Percentiles rank a stretch among this genome's conserved stretches.
phyloP scores from a whole-genome alignment of 768 basidiomycete genomes.

The Lentinula lateritia region DNA sequence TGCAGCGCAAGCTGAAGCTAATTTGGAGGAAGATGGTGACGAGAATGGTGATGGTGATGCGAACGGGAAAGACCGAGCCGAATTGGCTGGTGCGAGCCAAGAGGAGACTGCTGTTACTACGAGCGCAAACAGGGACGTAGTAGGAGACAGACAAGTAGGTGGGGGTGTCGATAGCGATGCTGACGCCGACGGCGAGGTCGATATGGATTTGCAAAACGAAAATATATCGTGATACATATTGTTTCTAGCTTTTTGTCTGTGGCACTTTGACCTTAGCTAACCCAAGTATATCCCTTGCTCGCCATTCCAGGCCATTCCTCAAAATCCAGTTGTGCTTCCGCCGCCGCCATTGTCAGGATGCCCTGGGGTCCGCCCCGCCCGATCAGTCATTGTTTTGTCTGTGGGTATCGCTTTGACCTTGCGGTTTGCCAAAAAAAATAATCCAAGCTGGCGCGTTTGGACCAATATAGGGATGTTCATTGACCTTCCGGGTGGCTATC shows the following conservation, averaged over 20 bases:
- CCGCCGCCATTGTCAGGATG: no score
- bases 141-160: not conserved
- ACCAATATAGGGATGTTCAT: no score
- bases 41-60: conserved; percentile 38
- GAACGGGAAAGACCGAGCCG: not conserved
- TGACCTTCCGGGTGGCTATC: no score
- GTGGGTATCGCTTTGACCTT: not conserved
- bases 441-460: no score
- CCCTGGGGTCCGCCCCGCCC: no score
- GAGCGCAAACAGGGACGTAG: not conserved
- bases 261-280: no score
- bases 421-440: no score
- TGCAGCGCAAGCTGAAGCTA: conserved; percentile 73
- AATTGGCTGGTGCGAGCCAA: not conserved
- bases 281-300: no score
- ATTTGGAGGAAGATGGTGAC: conserved; percentile 67
- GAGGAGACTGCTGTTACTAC: not conserved
- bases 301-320: no score
- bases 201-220: not conserved
- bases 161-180: not conserved
- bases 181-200: not conserved
- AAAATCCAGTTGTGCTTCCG: no score
- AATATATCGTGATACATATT: not conserved
- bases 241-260: no score
- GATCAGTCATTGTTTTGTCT: no score